Evolutionary conservation across 2,329 filamentous ascomycete genomes (phyloP), one percentile per base, ranked within the genome.

Genomic region (Bipolaris gigantea): DNA sequence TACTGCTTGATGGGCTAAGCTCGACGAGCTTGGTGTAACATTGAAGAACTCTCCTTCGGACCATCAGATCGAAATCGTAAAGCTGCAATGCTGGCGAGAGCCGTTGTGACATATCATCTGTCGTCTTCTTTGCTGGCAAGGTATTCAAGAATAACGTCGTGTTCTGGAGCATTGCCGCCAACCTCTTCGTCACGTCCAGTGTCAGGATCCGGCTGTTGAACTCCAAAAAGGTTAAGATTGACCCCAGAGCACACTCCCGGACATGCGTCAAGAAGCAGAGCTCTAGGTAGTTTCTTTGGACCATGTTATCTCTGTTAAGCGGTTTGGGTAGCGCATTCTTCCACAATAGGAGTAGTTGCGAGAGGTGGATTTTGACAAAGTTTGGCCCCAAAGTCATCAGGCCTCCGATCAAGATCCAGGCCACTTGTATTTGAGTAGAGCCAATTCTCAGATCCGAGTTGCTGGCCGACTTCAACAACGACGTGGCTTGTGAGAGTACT

Each of bases 331-430:
- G 81, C 0, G 94, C 93, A 73, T 97, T 99, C 75, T 96, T 96
- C 94, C 94, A 99, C 6, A 99, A 79, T 8, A 99, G 79, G 51
- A 99, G 85, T 19, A 99, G 81, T 70, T 99, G 94, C 2, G 92
- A 93, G 7, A 99, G 82, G 75, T 99, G 94, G 21, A 97, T 97
- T 76, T 99, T 99, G 74, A 97, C 93, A 73, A 99, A 99, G 73
- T 96, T 97, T 4, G 94, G 93, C 0, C 94, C 94, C 0, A 99
- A 82, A 0, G 92, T 92, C 93, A 97, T 97, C 50, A 99, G 79
- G 0, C 95, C 94, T 34, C 95, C 94, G 42, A 99, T 96, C 53
- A 99, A 79, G 43, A 96, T 95, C 93, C 94, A 99, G 5, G 94
- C 94, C 2, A 99, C 92, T 71, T 99, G 94, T 21, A 99, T 92